Conservation (phyloP, 495 filamentous ascomycete species). For the Hypoxylon fragiforme region DNA sequence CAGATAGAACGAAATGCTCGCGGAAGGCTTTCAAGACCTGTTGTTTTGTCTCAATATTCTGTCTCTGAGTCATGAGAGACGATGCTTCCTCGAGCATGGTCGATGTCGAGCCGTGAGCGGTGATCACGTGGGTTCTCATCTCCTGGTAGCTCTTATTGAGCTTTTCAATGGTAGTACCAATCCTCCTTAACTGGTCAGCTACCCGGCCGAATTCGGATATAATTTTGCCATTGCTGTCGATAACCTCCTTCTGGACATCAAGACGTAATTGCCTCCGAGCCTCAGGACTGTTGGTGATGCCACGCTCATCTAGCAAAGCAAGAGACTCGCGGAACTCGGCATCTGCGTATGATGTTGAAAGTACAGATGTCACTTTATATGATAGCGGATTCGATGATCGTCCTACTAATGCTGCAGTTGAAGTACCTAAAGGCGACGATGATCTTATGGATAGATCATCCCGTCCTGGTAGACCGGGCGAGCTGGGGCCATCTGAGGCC, state of each 20-base stretch:
- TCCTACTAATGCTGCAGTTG: constrained; percentile 5
- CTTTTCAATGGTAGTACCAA: constrained; percentile 74
- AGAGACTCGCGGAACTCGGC: constrained; percentile 88
- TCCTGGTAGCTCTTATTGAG: constrained; percentile 81
- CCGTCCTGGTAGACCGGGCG: constrained; percentile 29
- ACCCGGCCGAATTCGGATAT: constrained; percentile 89
- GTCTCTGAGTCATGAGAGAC: constrained; percentile 71
- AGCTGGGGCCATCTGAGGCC: constrained; percentile 27
- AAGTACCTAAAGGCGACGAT: constrained; percentile 22
- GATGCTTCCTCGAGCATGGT: constrained; percentile 80
- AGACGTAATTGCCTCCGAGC: constrained; percentile 77
- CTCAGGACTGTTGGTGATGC: constrained; percentile 74
- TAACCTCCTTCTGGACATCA: constrained; percentile 89
- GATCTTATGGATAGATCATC: constrained; percentile 30
- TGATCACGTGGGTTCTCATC: constrained; percentile 74
- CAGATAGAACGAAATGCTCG: constrained; percentile 79
- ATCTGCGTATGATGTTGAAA: constrained; percentile 92
- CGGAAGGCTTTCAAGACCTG: constrained; percentile 80
- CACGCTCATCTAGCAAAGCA: constrained; percentile 70
- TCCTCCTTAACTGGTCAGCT: constrained; percentile 88
- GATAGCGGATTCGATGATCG: constrained; percentile 63
- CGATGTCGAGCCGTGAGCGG: constrained; percentile 73
- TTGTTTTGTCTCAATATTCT: constrained; percentile 83
- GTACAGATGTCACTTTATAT: constrained; percentile 74
- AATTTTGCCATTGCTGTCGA: constrained; percentile 90